Evolutionary conservation across 2,329 filamentous ascomycete genomes (phyloP).

Genomic region (Colletotrichum filicis): DNA sequence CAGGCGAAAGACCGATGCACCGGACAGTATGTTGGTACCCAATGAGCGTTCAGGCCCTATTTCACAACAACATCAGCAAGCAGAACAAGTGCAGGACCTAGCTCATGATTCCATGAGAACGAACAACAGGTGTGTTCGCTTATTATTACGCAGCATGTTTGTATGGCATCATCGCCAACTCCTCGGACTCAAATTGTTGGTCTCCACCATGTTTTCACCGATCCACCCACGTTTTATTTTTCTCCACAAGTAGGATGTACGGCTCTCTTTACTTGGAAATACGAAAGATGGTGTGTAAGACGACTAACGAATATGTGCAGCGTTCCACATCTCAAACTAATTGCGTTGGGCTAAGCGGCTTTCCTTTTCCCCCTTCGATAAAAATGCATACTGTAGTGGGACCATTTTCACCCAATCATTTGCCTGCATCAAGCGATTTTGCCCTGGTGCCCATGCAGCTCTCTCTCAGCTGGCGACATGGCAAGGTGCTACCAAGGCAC

Average conservation of each 20-base stretch:
- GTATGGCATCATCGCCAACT: neutral
- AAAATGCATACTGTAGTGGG: no score
- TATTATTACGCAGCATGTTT: neutral
- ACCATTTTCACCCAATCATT: no score
- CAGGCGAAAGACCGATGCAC: neutral
- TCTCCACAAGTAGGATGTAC: neutral
- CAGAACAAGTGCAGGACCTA: neutral
- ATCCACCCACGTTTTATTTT: neutral
- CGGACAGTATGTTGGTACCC: neutral
- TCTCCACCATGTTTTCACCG: neutral
- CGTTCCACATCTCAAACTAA: neutral
- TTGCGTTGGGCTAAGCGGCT: no score
- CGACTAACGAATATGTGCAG: neutral
- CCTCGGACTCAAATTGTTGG: neutral
- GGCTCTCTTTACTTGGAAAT: neutral
- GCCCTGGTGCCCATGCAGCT: no score
- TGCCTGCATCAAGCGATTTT: no score
- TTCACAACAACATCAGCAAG: neutral
- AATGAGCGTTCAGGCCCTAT: neutral
- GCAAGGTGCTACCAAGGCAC: neutral
- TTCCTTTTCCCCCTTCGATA: no score
- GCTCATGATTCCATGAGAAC: neutral
- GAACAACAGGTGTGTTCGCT: neutral
- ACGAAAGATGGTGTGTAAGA: constrained; percentile 27
- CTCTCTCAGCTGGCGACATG: no score